Evolutionary conservation across 1,284 basidiomycete genomes (phyloP).

Genomic region (Trichosporon inkin): DNA sequence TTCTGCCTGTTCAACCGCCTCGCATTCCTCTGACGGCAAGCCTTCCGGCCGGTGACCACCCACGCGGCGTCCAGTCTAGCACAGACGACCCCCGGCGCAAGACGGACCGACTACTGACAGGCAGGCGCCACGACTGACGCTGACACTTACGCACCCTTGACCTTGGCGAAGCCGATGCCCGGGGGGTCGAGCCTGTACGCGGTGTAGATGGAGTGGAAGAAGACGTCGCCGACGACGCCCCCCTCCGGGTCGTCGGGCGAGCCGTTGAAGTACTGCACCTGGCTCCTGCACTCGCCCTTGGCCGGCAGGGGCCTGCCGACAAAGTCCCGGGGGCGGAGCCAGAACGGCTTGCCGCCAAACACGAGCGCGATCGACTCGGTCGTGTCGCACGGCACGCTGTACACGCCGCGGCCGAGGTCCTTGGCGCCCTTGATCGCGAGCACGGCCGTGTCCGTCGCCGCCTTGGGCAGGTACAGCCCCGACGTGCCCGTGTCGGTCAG

Average conservation of each 20-base stretch:
- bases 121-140: neutral
- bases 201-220: slow-evolving; percentile 80
- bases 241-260: neutral
- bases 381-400: neutral
- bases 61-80: neutral
- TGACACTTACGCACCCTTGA: slow-evolving; percentile 12
- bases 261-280: neutral
- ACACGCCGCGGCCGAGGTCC: neutral
- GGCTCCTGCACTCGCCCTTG: neutral
- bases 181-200: slow-evolving; percentile 71
- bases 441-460: neutral
- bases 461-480: neutral
- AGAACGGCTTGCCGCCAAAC: neutral
- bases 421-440: neutral
- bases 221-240: slow-evolving; percentile 43
- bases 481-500: neutral
- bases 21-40: no score
- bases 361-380: neutral
- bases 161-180: slow-evolving; percentile 72
- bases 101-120: no score
- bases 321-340: neutral
- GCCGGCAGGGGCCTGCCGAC: no score
- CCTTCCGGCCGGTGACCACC: no score
- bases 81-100: no score
- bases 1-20: no score